Base-by-base conservation (phyloP, 805 yeast species). In the Suhomyces prunicola region DNA sequence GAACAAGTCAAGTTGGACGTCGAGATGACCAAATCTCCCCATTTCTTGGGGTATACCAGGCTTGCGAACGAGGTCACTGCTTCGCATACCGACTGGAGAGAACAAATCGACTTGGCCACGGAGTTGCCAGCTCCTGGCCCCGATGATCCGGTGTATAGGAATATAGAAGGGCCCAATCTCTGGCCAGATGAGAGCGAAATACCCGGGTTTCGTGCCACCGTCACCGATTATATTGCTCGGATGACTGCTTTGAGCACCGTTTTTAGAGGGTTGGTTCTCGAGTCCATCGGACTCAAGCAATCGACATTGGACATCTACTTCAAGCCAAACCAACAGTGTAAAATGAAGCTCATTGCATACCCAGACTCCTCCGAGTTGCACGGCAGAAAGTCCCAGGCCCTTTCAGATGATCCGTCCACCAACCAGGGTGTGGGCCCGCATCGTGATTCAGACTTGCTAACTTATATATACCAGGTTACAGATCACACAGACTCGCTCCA, bases 371-470 rank as follows among this genome's bases (percentile, higher is more conserved):
- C 54, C 0, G 65, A 67, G 46, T 62, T 73, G 45, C 54, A 46
- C n/a, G 55, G 59, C 2, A 54, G 55, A 7, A 51, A 56, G 39
- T 61, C 71, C 29, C 59, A 55, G 6, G 71, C 69, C 1, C 53
- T 67, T 26, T 56, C 67, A 15, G 74, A 71, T 50, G 60, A 66
- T 19, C 66, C 68, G 12, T 57, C 65, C 7, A 60, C 69, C 23
- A 51, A 50, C 9, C 85, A 81, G 58, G 87, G 87, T 0, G 80
- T 77, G 15, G 88, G 88, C 1, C 85, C 87, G 3, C 90, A 86
- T 60, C 76, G 87, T 53, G 91, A 86, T 60, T 80, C 85, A 3
- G 87, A 83, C 51, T 72, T 85, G 60, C 61, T 85, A 27, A 84
- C 88, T 0, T 82, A 75, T 61, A 82, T 85, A 10, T 80, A 76